Evolutionary conservation across 176 grass and related monocot genomes (phyloP).

Genomic region (Bothriochloa decipiens): DNA sequence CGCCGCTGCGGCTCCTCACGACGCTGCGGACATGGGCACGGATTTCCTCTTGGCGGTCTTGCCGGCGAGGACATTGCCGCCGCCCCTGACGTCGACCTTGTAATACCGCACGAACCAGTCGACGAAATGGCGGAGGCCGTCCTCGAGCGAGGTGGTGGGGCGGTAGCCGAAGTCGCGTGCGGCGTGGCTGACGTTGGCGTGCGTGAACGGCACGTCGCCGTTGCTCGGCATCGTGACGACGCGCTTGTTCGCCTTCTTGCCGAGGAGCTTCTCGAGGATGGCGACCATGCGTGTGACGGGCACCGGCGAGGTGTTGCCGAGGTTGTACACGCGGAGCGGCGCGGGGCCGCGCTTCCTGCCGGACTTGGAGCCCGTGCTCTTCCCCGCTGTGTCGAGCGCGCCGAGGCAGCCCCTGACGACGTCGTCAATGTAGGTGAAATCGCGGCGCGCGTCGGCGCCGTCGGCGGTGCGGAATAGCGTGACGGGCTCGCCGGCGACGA

Average conservation of each 20-base stretch:
- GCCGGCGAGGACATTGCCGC: background rate
- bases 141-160: slow-evolving; percentile 71
- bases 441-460: slow-evolving; percentile 64
- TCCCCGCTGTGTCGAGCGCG: slow-evolving; percentile 76
- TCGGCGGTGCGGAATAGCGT: slow-evolving; percentile 70
- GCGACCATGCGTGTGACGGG: slow-evolving; percentile 79
- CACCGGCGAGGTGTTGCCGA: slow-evolving; percentile 93
- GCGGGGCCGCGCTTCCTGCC: slow-evolving; percentile 64
- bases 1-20: slow-evolving; percentile 29
- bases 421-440: slow-evolving; percentile 98
- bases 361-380: slow-evolving; percentile 71
- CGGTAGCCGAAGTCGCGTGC: slow-evolving; percentile 70
- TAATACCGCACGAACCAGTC: slow-evolving; percentile 90
- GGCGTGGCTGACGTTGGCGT: slow-evolving; percentile 92
- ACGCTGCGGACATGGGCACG: slow-evolving; percentile 49
- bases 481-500: slow-evolving; percentile 79
- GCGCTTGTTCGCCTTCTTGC: slow-evolving; percentile 87
- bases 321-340: slow-evolving; percentile 84
- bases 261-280: slow-evolving; percentile 84
- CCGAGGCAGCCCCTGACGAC: slow-evolving; percentile 83
- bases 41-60: slow-evolving; percentile 54
- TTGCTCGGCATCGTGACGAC: slow-evolving; percentile 83
- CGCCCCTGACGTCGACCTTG: slow-evolving; percentile 39
- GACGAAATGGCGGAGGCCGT: slow-evolving; percentile 72
- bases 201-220: slow-evolving; percentile 94